Percentiles rank a stretch among this genome's conserved stretches.
Evolutionary conservation across 345 rosid genomes (phyloP).

Genomic region (Linum usitatissimum): DNA sequence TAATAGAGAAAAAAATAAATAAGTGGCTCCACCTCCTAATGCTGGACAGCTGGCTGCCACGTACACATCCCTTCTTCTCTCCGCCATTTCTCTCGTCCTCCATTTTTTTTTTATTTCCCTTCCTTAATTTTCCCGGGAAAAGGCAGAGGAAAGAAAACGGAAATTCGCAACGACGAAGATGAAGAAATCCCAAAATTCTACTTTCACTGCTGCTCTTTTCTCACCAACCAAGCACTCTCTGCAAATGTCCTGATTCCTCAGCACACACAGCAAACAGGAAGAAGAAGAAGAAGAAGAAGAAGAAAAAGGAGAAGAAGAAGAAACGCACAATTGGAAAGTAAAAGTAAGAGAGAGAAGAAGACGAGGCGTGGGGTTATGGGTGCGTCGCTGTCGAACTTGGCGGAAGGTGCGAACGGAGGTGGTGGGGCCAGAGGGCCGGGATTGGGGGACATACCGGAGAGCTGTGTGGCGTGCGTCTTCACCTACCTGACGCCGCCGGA

Average conservation of each 20-base stretch:
- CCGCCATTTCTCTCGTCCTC: background rate
- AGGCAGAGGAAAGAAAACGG: background rate
- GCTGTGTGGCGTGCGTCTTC: slow-evolving; percentile 85
- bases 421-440: slow-evolving; percentile 42
- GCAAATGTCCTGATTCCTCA: slow-evolving; percentile 6
- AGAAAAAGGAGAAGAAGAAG: background rate
- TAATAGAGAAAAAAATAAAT: background rate
- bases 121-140: background rate
- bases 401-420: slow-evolving; percentile 41
- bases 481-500: slow-evolving; percentile 80
- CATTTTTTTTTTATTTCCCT: background rate
- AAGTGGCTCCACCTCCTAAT: background rate
- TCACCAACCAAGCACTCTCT: slow-evolving; percentile 2
- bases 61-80: background rate
- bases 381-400: slow-evolving; percentile 63
- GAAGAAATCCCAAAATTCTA: background rate
- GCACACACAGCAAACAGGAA: background rate
- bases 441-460: slow-evolving; percentile 87
- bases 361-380: slow-evolving; percentile 37
- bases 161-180: background rate
- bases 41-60: background rate
- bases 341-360: background rate
- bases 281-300: background rate
- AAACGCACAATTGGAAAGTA: background rate
- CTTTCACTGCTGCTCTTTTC: slow-evolving; percentile 5